Conservation (phyloP, 1,139 yeast genomes). For the Debaryomyces sp. region DNA sequence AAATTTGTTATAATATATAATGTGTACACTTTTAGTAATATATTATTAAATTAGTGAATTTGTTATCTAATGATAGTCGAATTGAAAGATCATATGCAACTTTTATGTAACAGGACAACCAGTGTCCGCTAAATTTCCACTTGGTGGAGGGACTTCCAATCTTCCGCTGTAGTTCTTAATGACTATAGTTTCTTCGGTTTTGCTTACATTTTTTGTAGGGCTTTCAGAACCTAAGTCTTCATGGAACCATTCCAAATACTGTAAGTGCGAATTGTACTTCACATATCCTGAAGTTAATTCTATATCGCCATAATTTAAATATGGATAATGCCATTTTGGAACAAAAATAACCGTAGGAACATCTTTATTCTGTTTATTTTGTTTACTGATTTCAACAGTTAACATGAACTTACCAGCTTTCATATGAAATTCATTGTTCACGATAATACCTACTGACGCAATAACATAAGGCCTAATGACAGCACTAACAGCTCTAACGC, state of each 20-base stretch:
- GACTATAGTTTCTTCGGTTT: conserved; percentile 33
- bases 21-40: not conserved
- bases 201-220: conserved; percentile 9
- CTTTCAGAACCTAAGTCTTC: conserved; percentile 22
- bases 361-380: conserved; percentile 8
- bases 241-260: conserved; percentile 74
- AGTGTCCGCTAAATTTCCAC: conserved; percentile 17
- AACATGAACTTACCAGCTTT: conserved; percentile 48
- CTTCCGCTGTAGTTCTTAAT: conserved; percentile 44
- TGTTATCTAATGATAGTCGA: not conserved
- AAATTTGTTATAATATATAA: not conserved
- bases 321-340: conserved; percentile 71
- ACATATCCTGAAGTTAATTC: conserved; percentile 59
- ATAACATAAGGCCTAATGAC: conserved; percentile 73
- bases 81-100: not conserved
- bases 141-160: conserved; percentile 30
- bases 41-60: not conserved
- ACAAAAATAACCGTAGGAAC: conserved; percentile 62
- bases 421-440: conserved; percentile 58
- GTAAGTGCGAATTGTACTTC: conserved; percentile 50
- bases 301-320: conserved; percentile 45
- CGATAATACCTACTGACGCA: conserved; percentile 57
- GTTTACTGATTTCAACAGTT: conserved; percentile 34
- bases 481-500: conserved; percentile 71
- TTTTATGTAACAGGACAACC: conserved; percentile 24